A percentile compares a stretch with the other conserved stretches of the same genome.
Conservation (phyloP, 768 basidiomycete species). For the Calocera viscosa region DNA sequence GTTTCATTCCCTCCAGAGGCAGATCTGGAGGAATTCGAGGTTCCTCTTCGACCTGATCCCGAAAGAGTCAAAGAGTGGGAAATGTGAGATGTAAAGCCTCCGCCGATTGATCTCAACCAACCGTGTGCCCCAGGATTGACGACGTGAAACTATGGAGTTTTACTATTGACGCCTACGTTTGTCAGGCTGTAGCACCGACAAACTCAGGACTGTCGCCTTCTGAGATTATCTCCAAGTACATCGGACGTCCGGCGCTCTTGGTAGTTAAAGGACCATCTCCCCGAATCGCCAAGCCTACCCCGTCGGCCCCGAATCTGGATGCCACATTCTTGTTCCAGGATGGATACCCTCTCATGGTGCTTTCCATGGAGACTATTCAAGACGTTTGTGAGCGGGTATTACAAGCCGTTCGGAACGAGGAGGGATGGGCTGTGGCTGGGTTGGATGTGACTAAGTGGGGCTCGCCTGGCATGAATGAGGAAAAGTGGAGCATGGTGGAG, state of each 20-base stretch:
- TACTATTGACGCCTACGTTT: conserved; percentile 55
- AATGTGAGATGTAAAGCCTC: conserved; percentile 33
- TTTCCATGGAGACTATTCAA: conserved; percentile 53
- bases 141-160: conserved; percentile 41
- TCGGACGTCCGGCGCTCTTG: conserved; percentile 49
- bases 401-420: conserved; percentile 39
- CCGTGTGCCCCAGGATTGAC: conserved; percentile 33
- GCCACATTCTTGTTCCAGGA: conserved; percentile 48
- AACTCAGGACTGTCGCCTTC: conserved; percentile 35
- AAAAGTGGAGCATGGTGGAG: conserved; percentile 7
- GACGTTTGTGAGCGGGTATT: conserved; percentile 40
- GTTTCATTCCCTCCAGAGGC: conserved; percentile 51
- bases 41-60: conserved; percentile 46
- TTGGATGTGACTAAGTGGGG: background rate
- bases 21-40: conserved; percentile 42
- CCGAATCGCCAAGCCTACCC: conserved; percentile 41
- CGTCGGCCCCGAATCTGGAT: conserved; percentile 41
- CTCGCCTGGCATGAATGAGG: background rate
- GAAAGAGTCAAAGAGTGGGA: conserved; percentile 43
- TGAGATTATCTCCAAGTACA: conserved; percentile 45
- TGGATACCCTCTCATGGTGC: conserved; percentile 53
- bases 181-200: conserved; percentile 29
- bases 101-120: background rate
- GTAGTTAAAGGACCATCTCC: conserved; percentile 51
- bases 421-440: conserved; percentile 31